Base-by-base conservation (phyloP, 352 stramenopile species). In the Globisporangium parvum region DNA sequence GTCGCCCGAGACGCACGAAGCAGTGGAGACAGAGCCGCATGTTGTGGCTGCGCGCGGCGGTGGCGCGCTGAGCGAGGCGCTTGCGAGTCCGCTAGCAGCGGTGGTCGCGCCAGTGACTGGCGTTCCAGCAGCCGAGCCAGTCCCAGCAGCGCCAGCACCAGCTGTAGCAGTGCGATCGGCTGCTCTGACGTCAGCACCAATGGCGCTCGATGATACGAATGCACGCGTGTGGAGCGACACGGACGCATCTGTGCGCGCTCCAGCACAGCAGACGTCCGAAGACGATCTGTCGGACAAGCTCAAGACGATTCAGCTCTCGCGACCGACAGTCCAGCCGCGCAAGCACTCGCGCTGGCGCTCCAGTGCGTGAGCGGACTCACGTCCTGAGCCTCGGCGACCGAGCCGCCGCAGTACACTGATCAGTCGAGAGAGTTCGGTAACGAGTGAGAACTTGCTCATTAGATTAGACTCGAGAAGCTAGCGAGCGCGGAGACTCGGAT, bases 201-300 rank as follows among this genome's bases (percentile, higher is more conserved):
- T 17, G 5, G n/a, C 28, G 20, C 39, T 45, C 39, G 39, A 45
- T 18, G 10, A 37, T 8, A 37, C 31, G 31, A 37, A 37, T 8
- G 31, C 39, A 18, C 47, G 42, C 37, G n/a, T 61, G 20, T 37
- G 31, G 31, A 37, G 31, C 20, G 56, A 55, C 6, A 50, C 60
- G 12, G 47, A 56, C 9, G 47, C 37, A 12, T 26, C 53, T 10
- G 24, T 56, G 17, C 23, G 40, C 14, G 6, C 21, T 9, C 26
- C 53, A 39, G 49, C 73, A 47, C 61, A 55, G 21, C 59, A 84
- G n/a, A 63, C 56, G n/a, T 57, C 51, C 31, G 75, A 86, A 44
- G 75, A 88, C 28, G 75, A 85, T 23, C 63, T 88, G 35, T 74
- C 61, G 24, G 70, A 85, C 53, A 85, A 87, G 62, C 75, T 88